Evolutionary conservation across 2,329 filamentous ascomycete species (phyloP).

Genomic region (Monilinia vaccinii-corymbosi): DNA sequence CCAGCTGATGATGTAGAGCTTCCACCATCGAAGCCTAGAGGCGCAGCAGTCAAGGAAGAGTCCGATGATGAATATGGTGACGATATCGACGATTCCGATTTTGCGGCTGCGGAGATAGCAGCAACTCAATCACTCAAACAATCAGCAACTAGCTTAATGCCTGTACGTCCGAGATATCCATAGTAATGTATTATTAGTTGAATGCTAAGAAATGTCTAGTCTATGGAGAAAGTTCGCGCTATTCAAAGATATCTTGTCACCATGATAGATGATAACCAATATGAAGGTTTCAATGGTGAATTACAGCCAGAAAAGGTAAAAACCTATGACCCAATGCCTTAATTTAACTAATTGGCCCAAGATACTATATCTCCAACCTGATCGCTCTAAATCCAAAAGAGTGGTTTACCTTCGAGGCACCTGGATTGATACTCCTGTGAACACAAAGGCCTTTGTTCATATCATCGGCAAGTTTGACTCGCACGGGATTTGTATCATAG

Average conservation of each 20-base stretch:
- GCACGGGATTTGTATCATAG: conserved; percentile 67
- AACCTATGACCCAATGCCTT: not conserved
- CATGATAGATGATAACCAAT: conserved; percentile 61
- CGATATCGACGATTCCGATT: conserved; percentile 56
- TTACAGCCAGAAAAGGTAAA: conserved; percentile 62
- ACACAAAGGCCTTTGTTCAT: conserved; percentile 70
- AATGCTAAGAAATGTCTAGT: conserved; percentile 61
- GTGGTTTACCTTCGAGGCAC: conserved; percentile 72
- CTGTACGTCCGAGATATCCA: conserved; percentile 43
- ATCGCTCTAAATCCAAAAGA: conserved; percentile 56
- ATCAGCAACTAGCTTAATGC: conserved; percentile 30
- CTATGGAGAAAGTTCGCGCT: conserved; percentile 55
- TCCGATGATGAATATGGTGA: conserved; percentile 69
- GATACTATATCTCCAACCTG: conserved; percentile 75
- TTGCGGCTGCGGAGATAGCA: conserved; percentile 64
- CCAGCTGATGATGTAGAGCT: conserved; percentile 31
- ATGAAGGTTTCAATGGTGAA: conserved; percentile 52
- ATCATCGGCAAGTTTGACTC: conserved; percentile 69
- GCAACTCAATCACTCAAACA: conserved; percentile 55
- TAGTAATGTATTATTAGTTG: conserved; percentile 21
- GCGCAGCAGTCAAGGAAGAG: conserved; percentile 27
- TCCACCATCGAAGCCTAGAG: conserved; percentile 1
- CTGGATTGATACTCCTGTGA: conserved; percentile 76
- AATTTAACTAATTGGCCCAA: conserved; percentile 31
- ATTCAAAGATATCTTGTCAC: conserved; percentile 84